Evolutionary conservation across 768 basidiomycete genomes (phyloP).

Genomic region (Lyophyllum atratum): DNA sequence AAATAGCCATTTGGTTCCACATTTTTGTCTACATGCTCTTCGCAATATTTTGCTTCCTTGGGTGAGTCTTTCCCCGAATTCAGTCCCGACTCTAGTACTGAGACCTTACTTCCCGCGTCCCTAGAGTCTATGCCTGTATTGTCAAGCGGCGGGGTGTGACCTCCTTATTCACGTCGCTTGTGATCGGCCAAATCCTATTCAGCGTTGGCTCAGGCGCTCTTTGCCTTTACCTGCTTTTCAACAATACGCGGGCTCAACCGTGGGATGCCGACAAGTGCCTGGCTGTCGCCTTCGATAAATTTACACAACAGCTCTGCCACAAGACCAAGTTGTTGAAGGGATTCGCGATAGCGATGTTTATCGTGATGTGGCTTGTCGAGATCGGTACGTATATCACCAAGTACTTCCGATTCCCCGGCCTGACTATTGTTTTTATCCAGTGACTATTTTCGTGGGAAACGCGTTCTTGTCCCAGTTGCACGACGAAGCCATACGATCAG

Average conservation of each 20-base stretch:
- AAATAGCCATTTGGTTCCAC: constrained; percentile 20
- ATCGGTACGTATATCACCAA: constrained; percentile 10
- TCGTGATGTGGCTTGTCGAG: constrained; percentile 17
- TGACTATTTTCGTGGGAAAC: constrained; percentile 12
- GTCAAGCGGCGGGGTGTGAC: constrained; percentile 6
- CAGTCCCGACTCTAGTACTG: not conserved
- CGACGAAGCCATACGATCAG: constrained; percentile 9
- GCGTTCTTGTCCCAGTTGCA: constrained; percentile 12
- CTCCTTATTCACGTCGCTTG: constrained; percentile 20
- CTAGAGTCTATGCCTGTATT: constrained; percentile 20
- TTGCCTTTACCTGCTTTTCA: constrained; percentile 29
- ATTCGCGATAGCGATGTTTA: constrained; percentile 11
- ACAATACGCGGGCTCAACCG: constrained; percentile 5
- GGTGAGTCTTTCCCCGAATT: constrained; percentile 13
- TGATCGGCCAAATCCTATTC: constrained; percentile 29
- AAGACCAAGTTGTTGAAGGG: constrained; percentile 14
- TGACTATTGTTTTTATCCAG: not conserved
- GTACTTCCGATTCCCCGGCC: not conserved
- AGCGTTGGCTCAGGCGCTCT: constrained; percentile 28
- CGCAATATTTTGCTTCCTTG: constrained; percentile 16
- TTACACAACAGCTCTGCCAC: constrained; percentile 14
- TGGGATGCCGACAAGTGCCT: constrained; percentile 11
- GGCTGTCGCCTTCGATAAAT: constrained; percentile 8
- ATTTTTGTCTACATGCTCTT: constrained; percentile 17
- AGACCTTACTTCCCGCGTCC: not conserved